Evolutionary conservation across 2,329 filamentous ascomycete species (phyloP).

Genomic region (Aspergillus sergii): DNA sequence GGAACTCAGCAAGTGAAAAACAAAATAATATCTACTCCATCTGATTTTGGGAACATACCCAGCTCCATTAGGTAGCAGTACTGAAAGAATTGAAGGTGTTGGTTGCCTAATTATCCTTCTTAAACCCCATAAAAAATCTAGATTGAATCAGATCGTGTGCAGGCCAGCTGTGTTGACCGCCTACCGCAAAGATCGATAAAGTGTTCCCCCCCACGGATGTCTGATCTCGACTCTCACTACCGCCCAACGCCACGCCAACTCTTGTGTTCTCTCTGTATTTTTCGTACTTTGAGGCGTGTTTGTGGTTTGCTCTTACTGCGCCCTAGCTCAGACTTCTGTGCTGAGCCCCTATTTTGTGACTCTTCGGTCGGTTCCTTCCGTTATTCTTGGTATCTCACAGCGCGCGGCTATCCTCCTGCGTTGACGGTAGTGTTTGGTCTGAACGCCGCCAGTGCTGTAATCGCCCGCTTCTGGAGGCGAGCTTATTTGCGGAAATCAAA

Average conservation of each 20-base stretch:
- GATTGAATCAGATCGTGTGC: constrained; percentile 6
- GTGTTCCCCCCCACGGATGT: constrained; percentile 14
- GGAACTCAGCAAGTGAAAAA: not conserved
- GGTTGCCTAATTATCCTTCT: constrained; percentile 4
- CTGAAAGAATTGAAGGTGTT: not conserved
- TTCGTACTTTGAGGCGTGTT: constrained; percentile 4
- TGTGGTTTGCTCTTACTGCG: not conserved
- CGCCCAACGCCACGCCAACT: constrained; percentile 25
- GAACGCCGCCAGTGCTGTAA: constrained; percentile 15
- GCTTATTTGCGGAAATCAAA: not conserved
- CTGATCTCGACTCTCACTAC: constrained; percentile 15
- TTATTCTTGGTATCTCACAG: constrained; percentile 3
- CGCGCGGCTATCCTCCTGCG: constrained; percentile 12
- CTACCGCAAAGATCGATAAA: constrained; percentile 12
- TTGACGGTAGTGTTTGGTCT: constrained; percentile 10
- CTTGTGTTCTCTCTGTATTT: constrained; percentile 6
- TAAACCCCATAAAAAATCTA: constrained; percentile 4
- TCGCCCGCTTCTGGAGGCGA: constrained; percentile 10
- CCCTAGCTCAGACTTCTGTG: not conserved
- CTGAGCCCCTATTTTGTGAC: not conserved
- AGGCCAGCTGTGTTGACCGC: constrained; percentile 14
- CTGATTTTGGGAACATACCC: not conserved
- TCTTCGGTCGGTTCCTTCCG: not conserved
- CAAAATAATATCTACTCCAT: not conserved
- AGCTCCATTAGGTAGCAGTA: not conserved